Percentiles rank a stretch among this genome's conserved stretches.
Evolutionary conservation across 176 grass and related monocot genomes (phyloP).

Genomic region (Ananas comosus): DNA sequence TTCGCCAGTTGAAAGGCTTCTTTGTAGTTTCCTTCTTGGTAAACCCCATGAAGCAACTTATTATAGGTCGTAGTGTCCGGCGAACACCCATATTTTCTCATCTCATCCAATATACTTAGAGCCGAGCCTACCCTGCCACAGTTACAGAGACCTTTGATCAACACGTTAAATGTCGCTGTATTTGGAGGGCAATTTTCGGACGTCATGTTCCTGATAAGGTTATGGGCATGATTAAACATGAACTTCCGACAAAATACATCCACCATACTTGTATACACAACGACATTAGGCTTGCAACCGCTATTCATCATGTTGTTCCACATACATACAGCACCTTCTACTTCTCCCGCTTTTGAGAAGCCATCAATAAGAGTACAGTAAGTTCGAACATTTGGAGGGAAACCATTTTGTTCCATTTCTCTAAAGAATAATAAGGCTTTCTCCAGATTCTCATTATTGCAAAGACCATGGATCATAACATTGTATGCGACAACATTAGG

Average conservation of each 20-base stretch:
- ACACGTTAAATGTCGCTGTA: conserved; percentile 59
- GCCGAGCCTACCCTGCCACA: conserved; percentile 45
- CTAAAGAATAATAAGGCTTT: conserved; percentile 39
- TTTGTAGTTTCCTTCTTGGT: conserved; percentile 38
- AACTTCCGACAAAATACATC: conserved; percentile 54
- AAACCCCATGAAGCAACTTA: conserved; percentile 62
- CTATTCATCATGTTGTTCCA: conserved; percentile 55
- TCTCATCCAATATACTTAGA: conserved; percentile 42
- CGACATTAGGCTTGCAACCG: conserved; percentile 69
- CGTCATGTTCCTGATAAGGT: conserved; percentile 57
- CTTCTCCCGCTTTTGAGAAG: conserved; percentile 58
- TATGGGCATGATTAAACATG: conserved; percentile 69
- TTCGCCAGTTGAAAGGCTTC: conserved; percentile 39
- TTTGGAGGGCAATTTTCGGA: conserved; percentile 56
- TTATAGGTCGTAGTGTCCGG: conserved; percentile 65
- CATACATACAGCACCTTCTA: conserved; percentile 50
- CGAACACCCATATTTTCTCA: conserved; percentile 41
- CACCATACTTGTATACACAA: conserved; percentile 76
- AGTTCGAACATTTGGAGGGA: conserved; percentile 44
- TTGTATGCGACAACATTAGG: conserved; percentile 60
- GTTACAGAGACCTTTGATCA: conserved; percentile 63
- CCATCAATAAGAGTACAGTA: conserved; percentile 61
- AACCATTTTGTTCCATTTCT: conserved; percentile 38
- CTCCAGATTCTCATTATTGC: conserved; percentile 30
- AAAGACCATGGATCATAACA: conserved; percentile 67